Evolutionary conservation across 768 basidiomycete species (phyloP), one percentile per base, ranked within the genome.

Genomic region (Rhodosporidiobolus odoratus): DNA sequence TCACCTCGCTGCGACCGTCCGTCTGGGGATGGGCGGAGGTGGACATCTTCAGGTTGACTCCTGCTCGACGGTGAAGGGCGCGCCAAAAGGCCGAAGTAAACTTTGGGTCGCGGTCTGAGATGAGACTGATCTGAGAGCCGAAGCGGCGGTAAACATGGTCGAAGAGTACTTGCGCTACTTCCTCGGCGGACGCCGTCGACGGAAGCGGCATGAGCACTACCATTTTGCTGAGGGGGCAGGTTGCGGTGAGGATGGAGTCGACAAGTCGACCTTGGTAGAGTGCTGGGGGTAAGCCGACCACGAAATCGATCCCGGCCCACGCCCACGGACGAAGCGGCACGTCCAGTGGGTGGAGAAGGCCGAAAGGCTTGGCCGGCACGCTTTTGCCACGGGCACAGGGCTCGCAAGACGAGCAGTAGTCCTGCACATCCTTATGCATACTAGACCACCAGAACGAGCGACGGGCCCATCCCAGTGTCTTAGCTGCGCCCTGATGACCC

Each of bases 61-160:
- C 79, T 2, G 79, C 62, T 12, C 76, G 75, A 48, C 69, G 53
- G 66, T 82, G 75, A 0, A 84, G 71, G 13, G 78, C 75, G 15
- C 62, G 58, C 84, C 83, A 84, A 68, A 84, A 84, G 0, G 53
- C 62, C 62, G 73, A 60, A 63, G 82, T 84, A 72, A 84, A 85
- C 7, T 82, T 71, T 0, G 79, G 69, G 63, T 83, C 83, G 1
- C 82, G 71, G 62, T 84, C 83, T 23, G 79, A 81, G 0, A 84
- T 76, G 1, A 85, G 82, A 0, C 63, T 34, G 3, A 72, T 65
- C 0, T 82, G 83, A 1, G 84, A 62, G 0, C 83, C 83, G 58
- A 84, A 82, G 0, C 75, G 71, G 17, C 80, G 80, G 38, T 82
- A 83, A 0, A 83, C 74, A 3, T 78, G 45, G 1, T 75, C 75